A percentile compares a stretch with the other conserved stretches of the same genome.
Evolutionary conservation across 345 rosid genomes (phyloP).

Genomic region (Dipteronia dyeriana): DNA sequence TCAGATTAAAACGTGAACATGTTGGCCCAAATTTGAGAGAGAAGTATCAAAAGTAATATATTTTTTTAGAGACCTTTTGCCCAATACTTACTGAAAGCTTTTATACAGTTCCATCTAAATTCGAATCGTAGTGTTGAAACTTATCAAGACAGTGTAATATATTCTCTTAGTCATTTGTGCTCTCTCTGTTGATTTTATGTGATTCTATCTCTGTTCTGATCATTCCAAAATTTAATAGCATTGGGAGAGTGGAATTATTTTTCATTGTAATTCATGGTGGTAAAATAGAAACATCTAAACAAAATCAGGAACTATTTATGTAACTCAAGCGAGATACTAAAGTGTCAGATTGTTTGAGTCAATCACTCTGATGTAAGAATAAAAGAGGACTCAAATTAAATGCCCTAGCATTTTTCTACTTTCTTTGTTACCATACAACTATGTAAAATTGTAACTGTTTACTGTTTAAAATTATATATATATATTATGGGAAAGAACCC

Average conservation of each 20-base stretch:
- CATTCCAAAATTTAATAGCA: neutral
- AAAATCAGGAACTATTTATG: neutral
- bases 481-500: neutral
- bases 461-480: neutral
- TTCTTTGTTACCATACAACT: neutral
- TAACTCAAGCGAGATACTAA: neutral
- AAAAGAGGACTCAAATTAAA: neutral
- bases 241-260: neutral
- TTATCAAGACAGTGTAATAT: neutral
- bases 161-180: neutral
- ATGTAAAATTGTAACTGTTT: neutral
- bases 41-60: neutral
- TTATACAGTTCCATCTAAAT: neutral
- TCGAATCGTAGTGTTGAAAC: neutral
- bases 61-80: neutral
- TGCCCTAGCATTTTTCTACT: neutral
- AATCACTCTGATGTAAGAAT: neutral
- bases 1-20: neutral
- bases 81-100: neutral
- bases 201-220: neutral
- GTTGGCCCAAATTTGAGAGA: neutral
- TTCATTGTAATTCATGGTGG: neutral
- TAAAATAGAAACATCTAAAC: neutral
- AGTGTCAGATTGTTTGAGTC: neutral
- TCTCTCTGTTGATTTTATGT: neutral